A percentile compares a stretch with the other conserved stretches of the same genome.
Conservation (phyloP, 2,329 filamentous ascomycete species). For the Xylariaceae sp. region DNA sequence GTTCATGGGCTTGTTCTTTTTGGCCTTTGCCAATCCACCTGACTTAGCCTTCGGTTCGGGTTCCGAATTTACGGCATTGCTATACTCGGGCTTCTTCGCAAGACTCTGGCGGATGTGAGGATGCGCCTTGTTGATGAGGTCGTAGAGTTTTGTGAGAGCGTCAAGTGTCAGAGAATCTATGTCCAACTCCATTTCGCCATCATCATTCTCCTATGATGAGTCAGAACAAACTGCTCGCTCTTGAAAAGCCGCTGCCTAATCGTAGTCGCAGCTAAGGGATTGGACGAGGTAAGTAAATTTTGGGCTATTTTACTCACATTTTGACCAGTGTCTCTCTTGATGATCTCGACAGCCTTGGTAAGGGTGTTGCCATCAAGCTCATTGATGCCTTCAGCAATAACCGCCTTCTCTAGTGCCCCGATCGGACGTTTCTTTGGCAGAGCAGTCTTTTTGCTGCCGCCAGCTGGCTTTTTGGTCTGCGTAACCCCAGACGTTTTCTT, state of each 20-base stretch:
- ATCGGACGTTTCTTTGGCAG: slow-evolving; percentile 54
- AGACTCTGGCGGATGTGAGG: slow-evolving; percentile 35
- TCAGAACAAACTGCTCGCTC: slow-evolving; percentile 13
- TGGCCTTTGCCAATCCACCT: slow-evolving; percentile 49
- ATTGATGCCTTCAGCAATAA: slow-evolving; percentile 82
- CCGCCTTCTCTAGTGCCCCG: slow-evolving; percentile 79
- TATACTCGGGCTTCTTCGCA: slow-evolving; percentile 34
- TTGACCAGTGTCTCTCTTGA: slow-evolving; percentile 77
- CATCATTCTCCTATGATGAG: slow-evolving; percentile 49
- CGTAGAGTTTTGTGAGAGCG: slow-evolving; percentile 50
- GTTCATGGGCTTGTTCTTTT: slow-evolving; percentile 76
- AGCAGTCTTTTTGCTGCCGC: slow-evolving; percentile 40
- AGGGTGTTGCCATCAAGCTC: slow-evolving; percentile 75
- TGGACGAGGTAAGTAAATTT: slow-evolving; percentile 23
- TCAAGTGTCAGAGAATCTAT: slow-evolving; percentile 55
- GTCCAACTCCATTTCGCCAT: slow-evolving; percentile 56
- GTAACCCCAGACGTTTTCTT: slow-evolving; percentile 41
- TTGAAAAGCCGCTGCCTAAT: background rate
- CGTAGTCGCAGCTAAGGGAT: background rate
- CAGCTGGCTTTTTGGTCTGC: slow-evolving; percentile 13
- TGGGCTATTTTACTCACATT: slow-evolving; percentile 53
- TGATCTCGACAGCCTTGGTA: slow-evolving; percentile 78
- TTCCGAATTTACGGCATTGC: slow-evolving; percentile 24
- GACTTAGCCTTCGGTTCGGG: slow-evolving; percentile 27
- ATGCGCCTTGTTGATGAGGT: slow-evolving; percentile 40